These are phyloP conservation scores for Boletus reticuloceps DNA, from an alignment of 768 basidiomycete genomes.

Conservation along the genomic window DNA sequence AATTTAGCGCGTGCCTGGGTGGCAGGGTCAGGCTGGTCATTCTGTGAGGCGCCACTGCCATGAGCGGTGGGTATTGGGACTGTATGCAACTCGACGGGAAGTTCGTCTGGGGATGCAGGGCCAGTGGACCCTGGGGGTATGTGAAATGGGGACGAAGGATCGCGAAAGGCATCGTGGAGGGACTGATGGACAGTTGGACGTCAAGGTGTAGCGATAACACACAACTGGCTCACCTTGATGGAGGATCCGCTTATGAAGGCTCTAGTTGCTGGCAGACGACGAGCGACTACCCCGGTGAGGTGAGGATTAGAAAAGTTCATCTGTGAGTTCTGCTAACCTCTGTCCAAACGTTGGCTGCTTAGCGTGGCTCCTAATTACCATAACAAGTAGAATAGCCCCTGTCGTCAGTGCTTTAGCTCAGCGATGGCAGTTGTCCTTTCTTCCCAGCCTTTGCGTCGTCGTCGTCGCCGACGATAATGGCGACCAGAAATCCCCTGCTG, in stretches of 20 bases:
- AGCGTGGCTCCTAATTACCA: not conserved
- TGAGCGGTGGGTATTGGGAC: slow-evolving; percentile 2
- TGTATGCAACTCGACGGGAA: slow-evolving; percentile 8
- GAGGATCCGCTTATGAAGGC: slow-evolving; percentile 23
- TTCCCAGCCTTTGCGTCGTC: not conserved
- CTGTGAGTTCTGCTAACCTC: too few relatives aligned
- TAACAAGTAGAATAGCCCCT: not conserved
- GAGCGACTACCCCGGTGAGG: not conserved
- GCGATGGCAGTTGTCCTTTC: not conserved
- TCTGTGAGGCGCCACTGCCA: not conserved
- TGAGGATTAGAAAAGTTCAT: too few relatives aligned
- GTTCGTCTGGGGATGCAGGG: slow-evolving; percentile 56
- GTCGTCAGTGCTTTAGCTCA: not conserved
- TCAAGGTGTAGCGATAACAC: not conserved
- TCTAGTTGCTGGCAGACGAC: slow-evolving; percentile 1
- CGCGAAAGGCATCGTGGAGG: slow-evolving; percentile 59
- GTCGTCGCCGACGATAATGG: not conserved
- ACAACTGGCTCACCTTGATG: slow-evolving; percentile 20
- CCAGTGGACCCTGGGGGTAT: slow-evolving; percentile 58
- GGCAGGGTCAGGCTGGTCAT: slow-evolving; percentile 5
- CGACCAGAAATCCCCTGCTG: not conserved
- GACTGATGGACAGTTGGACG: slow-evolving; percentile 36
- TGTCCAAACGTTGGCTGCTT: too few relatives aligned
- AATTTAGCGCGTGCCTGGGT: slow-evolving; percentile 45
- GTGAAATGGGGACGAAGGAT: slow-evolving; percentile 65